These are phyloP conservation scores for Pisolithus thermaeus DNA, from an alignment of 1,284 basidiomycete genomes.

Conservation along the genomic window DNA sequence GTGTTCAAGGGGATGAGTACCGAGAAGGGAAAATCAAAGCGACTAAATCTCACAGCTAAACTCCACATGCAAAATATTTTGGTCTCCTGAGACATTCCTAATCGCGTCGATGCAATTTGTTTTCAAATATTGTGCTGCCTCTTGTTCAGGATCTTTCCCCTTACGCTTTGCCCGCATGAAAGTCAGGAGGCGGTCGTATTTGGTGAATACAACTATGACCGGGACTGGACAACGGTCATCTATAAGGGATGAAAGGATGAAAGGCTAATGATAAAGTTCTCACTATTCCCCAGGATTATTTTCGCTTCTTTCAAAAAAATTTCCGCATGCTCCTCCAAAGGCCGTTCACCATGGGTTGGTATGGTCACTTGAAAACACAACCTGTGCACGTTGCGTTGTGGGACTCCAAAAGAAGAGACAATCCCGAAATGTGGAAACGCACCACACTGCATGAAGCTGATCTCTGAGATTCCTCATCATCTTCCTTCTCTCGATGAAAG, in stretches of 20 bases:
- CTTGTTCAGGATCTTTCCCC: background rate
- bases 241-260: background rate
- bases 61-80: background rate
- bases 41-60: background rate
- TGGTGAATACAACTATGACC: slow-evolving; percentile 2
- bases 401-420: too few relatives aligned
- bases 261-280: background rate
- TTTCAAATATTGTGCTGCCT: background rate
- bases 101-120: background rate
- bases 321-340: background rate
- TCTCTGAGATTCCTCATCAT: background rate
- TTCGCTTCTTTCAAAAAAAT: background rate
- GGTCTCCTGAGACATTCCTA: background rate
- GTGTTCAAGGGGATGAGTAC: background rate
- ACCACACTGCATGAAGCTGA: slow-evolving; percentile 3
- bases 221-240: background rate
- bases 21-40: too few relatives aligned
- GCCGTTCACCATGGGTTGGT: background rate
- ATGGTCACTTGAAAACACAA: slow-evolving; percentile 2
- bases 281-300: background rate
- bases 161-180: background rate
- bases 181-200: background rate
- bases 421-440: background rate
- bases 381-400: background rate
- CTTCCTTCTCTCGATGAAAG: slow-evolving; percentile 11